Evolutionary conservation across 164 flowering plant species (phyloP).

Genomic region (Euptelea pleiosperma): DNA sequence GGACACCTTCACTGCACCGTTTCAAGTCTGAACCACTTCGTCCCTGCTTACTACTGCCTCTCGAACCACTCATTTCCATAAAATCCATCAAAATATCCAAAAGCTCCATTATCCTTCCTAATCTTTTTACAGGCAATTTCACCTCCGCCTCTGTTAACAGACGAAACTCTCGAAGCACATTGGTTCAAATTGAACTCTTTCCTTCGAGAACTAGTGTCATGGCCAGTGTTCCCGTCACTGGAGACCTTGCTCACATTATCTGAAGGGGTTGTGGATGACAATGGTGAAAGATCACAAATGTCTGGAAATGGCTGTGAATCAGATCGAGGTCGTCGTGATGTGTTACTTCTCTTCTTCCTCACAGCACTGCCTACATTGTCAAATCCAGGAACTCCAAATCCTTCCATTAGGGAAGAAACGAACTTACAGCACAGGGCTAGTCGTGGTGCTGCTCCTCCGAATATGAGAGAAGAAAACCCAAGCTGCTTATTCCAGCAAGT

Average conservation of each 20-base stretch:
- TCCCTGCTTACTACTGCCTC: slow-evolving; percentile 14
- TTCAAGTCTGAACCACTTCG: slow-evolving; percentile 21
- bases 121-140: slow-evolving; percentile 27
- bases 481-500: background rate
- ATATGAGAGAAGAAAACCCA: background rate
- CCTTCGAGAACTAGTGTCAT: slow-evolving; percentile 33
- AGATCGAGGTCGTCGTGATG: slow-evolving; percentile 57
- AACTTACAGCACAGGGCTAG: too few relatives aligned
- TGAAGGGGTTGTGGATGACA: slow-evolving; percentile 43
- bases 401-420: slow-evolving; percentile 41
- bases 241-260: slow-evolving; percentile 51
- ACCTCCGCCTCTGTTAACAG: slow-evolving; percentile 26
- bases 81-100: slow-evolving; percentile 8
- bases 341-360: slow-evolving; percentile 56
- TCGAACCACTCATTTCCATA: background rate
- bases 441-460: background rate
- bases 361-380: slow-evolving; percentile 34
- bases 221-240: slow-evolving; percentile 48
- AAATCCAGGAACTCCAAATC: slow-evolving; percentile 29
- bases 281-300: too few relatives aligned
- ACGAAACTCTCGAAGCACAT: slow-evolving; percentile 26
- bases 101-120: slow-evolving; percentile 27
- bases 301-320: too few relatives aligned
- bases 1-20: slow-evolving; percentile 43
- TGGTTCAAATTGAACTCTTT: slow-evolving; percentile 53